Evolutionary conservation across 2,329 filamentous ascomycete genomes (phyloP), one percentile per base, ranked within the genome.

Genomic region (Waltergamsia citrina): DNA sequence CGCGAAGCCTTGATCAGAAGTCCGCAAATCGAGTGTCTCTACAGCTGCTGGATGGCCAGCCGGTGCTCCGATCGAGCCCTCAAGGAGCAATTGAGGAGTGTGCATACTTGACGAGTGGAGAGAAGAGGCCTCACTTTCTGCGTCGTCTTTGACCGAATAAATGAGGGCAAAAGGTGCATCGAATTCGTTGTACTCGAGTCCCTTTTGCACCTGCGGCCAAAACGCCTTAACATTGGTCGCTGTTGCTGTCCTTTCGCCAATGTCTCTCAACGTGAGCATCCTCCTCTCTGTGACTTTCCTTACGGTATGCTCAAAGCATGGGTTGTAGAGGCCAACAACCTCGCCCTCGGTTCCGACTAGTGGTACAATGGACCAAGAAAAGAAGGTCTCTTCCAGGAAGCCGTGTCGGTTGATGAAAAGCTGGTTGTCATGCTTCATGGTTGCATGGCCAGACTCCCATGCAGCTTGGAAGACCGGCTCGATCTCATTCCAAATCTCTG

Each of bases 401-500:
- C 77, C 74, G 41, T 75, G 73, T 7, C 85, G 73, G 30, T 70
- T 65, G 21, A 92, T 69, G 46, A 87, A 86, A 2, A 90, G 62
- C 37, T 75, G 76, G 41, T 90, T 82, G 45, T 92, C 85, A 43
- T 88, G 78, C 53, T 87, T 90, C 81, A 88, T 85, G 0, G 79
- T 86, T 1, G 84, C 81, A 57, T 87, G 78, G 1, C 84, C 85
- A 5, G 77, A 81, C 25, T 71, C 56, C 53, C 70, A 73, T 1
- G 84, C 85, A 39, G 65, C 75, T 14, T 69, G 63, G 42, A 92
- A 84, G 1, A 83, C 69, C 3, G 76, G 76, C 41, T 77, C 69
- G 9, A 90, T 67, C 5, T 78, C 73, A 16, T 74, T 62, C 81
- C 82, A 88, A 6, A 90, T 81, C 50, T 90, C 84, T 1, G 65